Evolutionary conservation across 495 filamentous ascomycete genomes (phyloP).

Genomic region (Amphirosellinia nigrospora): DNA sequence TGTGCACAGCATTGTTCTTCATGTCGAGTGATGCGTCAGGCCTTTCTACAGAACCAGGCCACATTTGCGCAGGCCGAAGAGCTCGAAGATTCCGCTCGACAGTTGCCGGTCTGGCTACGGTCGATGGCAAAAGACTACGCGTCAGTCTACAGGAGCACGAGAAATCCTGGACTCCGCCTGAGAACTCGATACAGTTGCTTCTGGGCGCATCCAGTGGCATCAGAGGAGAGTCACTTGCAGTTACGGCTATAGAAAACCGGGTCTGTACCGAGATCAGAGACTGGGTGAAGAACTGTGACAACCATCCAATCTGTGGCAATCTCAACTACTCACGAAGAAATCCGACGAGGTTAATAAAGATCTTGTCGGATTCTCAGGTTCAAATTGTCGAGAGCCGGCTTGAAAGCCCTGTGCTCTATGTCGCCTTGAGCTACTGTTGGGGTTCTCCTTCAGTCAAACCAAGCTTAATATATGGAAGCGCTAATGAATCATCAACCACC

Average conservation of each 20-base stretch:
- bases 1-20: neutral
- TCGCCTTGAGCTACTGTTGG: conserved; percentile 8
- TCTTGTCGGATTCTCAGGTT: neutral
- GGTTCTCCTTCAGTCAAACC: too few relatives aligned
- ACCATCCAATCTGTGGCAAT: neutral
- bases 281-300: neutral
- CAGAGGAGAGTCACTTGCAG: neutral
- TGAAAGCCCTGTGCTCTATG: neutral
- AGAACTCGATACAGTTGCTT: neutral
- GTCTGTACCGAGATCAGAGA: neutral
- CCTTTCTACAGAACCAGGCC: neutral
- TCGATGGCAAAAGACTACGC: neutral
- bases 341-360: neutral
- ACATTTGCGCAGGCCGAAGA: neutral
- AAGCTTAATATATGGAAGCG: too few relatives aligned
- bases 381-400: neutral
- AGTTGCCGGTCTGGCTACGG: neutral
- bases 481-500: too few relatives aligned
- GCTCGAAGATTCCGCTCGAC: neutral
- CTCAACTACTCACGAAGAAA: neutral
- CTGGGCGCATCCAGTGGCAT: neutral
- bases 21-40: neutral
- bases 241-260: neutral
- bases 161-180: neutral
- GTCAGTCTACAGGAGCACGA: neutral